Evolutionary conservation across 2,329 filamentous ascomycete genomes (phyloP).

Genomic region (Penicillium sumatraense): DNA sequence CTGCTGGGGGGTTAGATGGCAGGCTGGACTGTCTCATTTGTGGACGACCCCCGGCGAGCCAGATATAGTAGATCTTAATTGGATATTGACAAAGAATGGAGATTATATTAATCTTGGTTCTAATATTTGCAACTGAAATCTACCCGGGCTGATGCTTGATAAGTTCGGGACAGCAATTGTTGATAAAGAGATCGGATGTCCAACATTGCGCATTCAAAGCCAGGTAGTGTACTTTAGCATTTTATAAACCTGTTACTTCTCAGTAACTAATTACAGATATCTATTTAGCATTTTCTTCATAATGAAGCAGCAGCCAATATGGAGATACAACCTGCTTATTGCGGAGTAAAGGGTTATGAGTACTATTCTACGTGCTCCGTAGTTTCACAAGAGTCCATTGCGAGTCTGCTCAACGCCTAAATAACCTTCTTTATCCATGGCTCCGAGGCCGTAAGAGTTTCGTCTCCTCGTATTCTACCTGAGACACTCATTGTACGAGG

Average conservation of each 20-base stretch:
- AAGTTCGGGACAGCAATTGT: too few relatives aligned
- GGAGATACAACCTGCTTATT: too few relatives aligned
- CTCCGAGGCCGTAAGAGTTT: background rate
- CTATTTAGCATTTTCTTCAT: too few relatives aligned
- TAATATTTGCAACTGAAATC: too few relatives aligned
- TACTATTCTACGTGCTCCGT: too few relatives aligned
- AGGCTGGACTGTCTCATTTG: background rate
- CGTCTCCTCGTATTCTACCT: conserved; percentile 14
- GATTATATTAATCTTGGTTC: too few relatives aligned
- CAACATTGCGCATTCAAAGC: background rate
- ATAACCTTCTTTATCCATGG: background rate
- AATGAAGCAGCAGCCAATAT: too few relatives aligned
- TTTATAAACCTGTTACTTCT: background rate
- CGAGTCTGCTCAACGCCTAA: background rate
- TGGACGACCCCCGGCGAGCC: background rate
- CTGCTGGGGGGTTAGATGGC: too few relatives aligned
- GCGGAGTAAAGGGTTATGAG: too few relatives aligned
- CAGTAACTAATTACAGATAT: too few relatives aligned
- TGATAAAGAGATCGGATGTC: too few relatives aligned
- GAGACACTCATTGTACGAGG: conserved; percentile 12
- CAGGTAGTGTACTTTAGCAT: background rate
- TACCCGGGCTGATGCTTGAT: too few relatives aligned
- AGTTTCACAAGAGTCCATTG: background rate
- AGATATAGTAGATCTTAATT: background rate
- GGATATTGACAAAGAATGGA: background rate